These are phyloP conservation scores for Sugiyamaella floridensis DNA, from an alignment of 805 yeast species.

Conservation along the genomic window DNA sequence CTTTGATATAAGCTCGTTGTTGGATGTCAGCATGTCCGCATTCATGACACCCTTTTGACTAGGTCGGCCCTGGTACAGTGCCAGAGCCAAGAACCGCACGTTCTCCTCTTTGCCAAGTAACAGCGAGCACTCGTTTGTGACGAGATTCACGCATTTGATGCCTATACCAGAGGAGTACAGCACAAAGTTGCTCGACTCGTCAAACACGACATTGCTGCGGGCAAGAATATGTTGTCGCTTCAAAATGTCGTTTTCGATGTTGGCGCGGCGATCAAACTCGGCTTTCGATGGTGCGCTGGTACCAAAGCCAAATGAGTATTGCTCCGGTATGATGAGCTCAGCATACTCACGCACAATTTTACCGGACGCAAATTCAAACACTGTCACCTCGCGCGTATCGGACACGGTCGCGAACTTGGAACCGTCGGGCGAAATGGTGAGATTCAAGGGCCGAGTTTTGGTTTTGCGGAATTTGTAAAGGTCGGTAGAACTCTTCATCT, in stretches of 20 bases:
- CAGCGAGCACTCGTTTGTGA: slow-evolving; percentile 22
- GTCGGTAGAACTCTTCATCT: slow-evolving; percentile 36
- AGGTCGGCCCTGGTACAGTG: slow-evolving; percentile 30
- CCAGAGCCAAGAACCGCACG: slow-evolving; percentile 24
- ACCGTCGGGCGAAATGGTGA: slow-evolving; percentile 26
- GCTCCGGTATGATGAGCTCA: slow-evolving; percentile 25
- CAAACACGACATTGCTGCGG: slow-evolving; percentile 24
- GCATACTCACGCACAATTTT: slow-evolving; percentile 28
- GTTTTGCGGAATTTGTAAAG: slow-evolving; percentile 32
- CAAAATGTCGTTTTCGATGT: slow-evolving; percentile 12
- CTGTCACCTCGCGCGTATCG: slow-evolving; percentile 27
- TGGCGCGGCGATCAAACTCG: slow-evolving; percentile 25
- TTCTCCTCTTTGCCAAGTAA: slow-evolving; percentile 29
- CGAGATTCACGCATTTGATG: slow-evolving; percentile 27
- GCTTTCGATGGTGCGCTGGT: slow-evolving; percentile 17
- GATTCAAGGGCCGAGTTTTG: slow-evolving; percentile 24
- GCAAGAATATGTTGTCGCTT: background rate
- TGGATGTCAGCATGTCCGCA: slow-evolving; percentile 29
- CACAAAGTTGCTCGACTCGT: slow-evolving; percentile 27
- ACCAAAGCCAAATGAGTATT: slow-evolving; percentile 25
- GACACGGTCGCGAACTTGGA: slow-evolving; percentile 29
- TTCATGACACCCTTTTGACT: slow-evolving; percentile 21
- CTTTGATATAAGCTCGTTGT: slow-evolving; percentile 26
- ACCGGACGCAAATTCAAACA: slow-evolving; percentile 34
- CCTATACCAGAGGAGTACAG: slow-evolving; percentile 28